phyloP scores from a whole-genome alignment of 1,139 yeast species.

The Yamadazyma dushanensis region DNA sequence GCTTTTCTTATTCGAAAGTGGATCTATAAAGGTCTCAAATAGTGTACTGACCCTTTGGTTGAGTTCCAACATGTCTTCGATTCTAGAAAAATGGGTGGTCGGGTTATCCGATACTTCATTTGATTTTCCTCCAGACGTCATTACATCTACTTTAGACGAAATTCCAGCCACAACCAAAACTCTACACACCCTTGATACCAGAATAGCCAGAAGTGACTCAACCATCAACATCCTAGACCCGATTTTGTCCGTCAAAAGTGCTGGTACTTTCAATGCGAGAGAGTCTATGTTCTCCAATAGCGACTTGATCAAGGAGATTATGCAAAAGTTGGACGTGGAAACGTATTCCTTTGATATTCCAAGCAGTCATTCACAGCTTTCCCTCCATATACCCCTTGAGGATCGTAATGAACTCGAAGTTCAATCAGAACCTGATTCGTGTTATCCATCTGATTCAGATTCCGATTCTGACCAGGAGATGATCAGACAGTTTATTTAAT shows the following conservation, averaged over 20 bases:
- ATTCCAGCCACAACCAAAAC: background rate
- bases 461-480: constrained; percentile 27
- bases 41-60: constrained; percentile 15
- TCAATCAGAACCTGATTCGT: background rate
- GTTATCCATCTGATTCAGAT: constrained; percentile 15
- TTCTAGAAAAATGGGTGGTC: constrained; percentile 48
- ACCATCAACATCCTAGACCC: constrained; percentile 9
- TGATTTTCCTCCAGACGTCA: constrained; percentile 33
- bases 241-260: background rate
- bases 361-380: no score
- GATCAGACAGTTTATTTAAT: constrained; percentile 6
- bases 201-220: constrained; percentile 12
- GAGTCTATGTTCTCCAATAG: background rate
- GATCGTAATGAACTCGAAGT: background rate
- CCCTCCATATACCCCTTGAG: no score
- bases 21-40: constrained; percentile 7
- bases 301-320: constrained; percentile 10
- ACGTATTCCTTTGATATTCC: background rate
- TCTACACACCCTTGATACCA: background rate
- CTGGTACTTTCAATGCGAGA: background rate
- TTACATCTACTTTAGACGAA: constrained; percentile 33
- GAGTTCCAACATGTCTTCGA: constrained; percentile 23
- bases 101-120: constrained; percentile 37
- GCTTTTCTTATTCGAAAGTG: constrained; percentile 10
- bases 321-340: constrained; percentile 8